These are phyloP conservation scores for Clonostachys byssicola DNA, from an alignment of 2,329 filamentous ascomycete species.

Conservation along the genomic window DNA sequence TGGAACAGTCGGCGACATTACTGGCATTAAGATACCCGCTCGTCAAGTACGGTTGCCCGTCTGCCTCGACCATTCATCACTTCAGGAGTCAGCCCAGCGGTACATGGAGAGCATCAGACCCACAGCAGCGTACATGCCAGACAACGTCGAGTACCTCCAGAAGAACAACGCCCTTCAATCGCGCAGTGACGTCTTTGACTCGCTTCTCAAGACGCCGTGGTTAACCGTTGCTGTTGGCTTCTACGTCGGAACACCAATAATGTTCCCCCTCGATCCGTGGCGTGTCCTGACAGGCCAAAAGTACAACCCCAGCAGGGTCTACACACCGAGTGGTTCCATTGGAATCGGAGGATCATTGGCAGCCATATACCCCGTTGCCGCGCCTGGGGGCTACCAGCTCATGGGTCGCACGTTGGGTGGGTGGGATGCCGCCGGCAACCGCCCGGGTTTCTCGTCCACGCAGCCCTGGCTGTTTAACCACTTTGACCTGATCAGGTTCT, in stretches of 20 bases:
- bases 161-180: slow-evolving; percentile 27
- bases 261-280: slow-evolving; percentile 2
- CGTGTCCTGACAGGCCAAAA: slow-evolving; percentile 12
- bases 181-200: slow-evolving; percentile 15
- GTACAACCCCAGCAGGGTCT: slow-evolving; percentile 19
- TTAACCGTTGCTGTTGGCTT: slow-evolving; percentile 20
- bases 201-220: slow-evolving; percentile 12
- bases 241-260: slow-evolving; percentile 26
- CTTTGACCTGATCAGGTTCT: slow-evolving; percentile 23
- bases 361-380: slow-evolving; percentile 22
- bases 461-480: slow-evolving; percentile 27
- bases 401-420: slow-evolving; percentile 18
- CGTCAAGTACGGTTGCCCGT: slow-evolving; percentile 20
- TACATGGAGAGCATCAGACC: slow-evolving; percentile 57
- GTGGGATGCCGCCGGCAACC: slow-evolving; percentile 22
- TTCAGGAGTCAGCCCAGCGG: slow-evolving; percentile 31
- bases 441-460: slow-evolving; percentile 15
- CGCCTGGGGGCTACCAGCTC: slow-evolving; percentile 27
- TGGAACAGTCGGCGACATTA: slow-evolving; percentile 7
- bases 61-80: slow-evolving; percentile 19
- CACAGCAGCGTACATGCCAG: slow-evolving; percentile 54
- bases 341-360: slow-evolving; percentile 22
- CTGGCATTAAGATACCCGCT: slow-evolving; percentile 8
- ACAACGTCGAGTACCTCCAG: slow-evolving; percentile 48
- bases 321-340: slow-evolving; percentile 22